These are phyloP conservation scores for Elasticomyces elasticus DNA, from an alignment of 495 filamentous ascomycete species.

Conservation along the genomic window DNA sequence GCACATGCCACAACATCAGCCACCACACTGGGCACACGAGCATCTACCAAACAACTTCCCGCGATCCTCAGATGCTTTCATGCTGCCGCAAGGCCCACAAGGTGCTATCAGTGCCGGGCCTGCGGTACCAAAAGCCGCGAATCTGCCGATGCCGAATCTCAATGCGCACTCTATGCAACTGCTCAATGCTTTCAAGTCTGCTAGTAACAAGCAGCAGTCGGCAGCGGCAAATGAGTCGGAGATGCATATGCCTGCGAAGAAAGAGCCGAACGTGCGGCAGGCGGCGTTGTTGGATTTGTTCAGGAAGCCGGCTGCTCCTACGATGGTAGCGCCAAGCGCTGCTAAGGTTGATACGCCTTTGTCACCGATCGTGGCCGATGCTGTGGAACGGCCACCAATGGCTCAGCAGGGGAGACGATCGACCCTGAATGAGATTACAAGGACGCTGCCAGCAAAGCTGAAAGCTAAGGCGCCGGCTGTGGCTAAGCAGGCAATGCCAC, in stretches of 20 bases:
- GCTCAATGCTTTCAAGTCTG: slow-evolving; percentile 29
- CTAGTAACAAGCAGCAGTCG: slow-evolving; percentile 3
- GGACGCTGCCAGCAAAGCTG: slow-evolving; percentile 11
- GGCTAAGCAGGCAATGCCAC: background rate
- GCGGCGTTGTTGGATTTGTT: slow-evolving; percentile 19
- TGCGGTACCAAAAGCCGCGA: slow-evolving; percentile 45
- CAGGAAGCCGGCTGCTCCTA: slow-evolving; percentile 23
- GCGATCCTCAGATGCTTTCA: background rate
- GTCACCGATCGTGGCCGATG: slow-evolving; percentile 6
- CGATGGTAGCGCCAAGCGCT: slow-evolving; percentile 7
- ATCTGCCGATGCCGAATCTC: slow-evolving; percentile 51
- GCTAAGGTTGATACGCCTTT: slow-evolving; percentile 3
- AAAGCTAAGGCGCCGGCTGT: slow-evolving; percentile 18
- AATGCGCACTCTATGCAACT: slow-evolving; percentile 31
- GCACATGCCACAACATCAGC: background rate
- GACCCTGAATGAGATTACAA: slow-evolving; percentile 19
- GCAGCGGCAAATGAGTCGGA: background rate
- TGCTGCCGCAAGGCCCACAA: slow-evolving; percentile 10
- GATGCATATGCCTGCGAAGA: background rate
- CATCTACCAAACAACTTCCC: background rate
- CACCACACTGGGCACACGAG: background rate
- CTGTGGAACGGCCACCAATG: background rate
- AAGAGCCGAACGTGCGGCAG: slow-evolving; percentile 16
- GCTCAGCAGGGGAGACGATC: background rate
- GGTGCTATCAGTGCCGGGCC: slow-evolving; percentile 35